Evolutionary conservation across 75 land plant species (phyloP).

Genomic region (Sequoia sempervirens): DNA sequence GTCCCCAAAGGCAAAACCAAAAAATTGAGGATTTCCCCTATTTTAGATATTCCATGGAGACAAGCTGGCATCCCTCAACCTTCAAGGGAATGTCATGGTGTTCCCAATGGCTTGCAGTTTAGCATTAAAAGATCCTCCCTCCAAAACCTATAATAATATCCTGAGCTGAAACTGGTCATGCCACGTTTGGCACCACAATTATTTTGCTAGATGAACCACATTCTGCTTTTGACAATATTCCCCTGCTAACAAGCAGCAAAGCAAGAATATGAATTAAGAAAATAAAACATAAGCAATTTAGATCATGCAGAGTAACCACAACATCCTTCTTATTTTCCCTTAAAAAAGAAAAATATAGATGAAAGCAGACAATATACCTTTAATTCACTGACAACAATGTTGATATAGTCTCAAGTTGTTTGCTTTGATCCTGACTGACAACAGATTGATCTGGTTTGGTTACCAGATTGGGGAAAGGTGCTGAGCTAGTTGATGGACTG

Average conservation of each 20-base stretch:
- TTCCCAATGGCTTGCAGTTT: too few species aligned
- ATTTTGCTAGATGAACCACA: neutral
- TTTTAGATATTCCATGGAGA: too few species aligned
- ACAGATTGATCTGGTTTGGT: conserved; percentile 30
- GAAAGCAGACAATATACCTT: conserved; percentile 42
- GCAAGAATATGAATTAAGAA: neutral
- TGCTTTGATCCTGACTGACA: neutral
- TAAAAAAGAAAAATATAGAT: neutral
- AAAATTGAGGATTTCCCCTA: too few species aligned
- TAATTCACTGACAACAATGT: conserved; percentile 44
- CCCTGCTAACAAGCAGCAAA: neutral
- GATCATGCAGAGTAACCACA: neutral
- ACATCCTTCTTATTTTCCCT: neutral
- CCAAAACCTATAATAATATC: too few species aligned
- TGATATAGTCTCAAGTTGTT: conserved; percentile 44
- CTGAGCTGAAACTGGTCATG: neutral
- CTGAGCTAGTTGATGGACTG: conserved; percentile 65
- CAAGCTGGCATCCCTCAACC: too few species aligned
- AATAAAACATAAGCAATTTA: neutral
- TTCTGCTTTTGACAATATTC: neutral
- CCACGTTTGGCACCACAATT: neutral
- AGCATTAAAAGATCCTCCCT: too few species aligned
- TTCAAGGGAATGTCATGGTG: too few species aligned
- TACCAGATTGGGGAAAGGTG: conserved; percentile 16
- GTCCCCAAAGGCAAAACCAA: too few species aligned